Conservation (phyloP, 306 rosid genomes). For the Mimosa pudica region DNA sequence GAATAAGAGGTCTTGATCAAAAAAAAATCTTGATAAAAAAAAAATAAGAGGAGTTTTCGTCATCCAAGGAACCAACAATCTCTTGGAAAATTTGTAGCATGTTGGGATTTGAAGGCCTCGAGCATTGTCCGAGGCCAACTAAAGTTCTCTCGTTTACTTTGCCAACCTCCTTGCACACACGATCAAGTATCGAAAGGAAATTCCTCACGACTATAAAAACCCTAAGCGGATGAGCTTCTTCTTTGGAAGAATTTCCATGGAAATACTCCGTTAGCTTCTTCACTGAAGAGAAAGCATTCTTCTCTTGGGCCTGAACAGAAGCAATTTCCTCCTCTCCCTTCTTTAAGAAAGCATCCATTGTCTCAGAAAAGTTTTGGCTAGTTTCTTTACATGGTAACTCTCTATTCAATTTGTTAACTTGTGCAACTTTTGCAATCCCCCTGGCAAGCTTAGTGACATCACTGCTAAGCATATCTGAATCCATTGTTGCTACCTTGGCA, state of each 20-base stretch:
- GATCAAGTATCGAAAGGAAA: constrained; percentile 72
- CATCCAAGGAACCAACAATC: constrained; percentile 56
- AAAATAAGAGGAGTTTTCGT: constrained; percentile 42
- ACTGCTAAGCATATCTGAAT: constrained; percentile 63
- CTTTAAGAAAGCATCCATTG: constrained; percentile 66
- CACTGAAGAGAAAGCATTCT: constrained; percentile 54
- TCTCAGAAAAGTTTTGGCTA: constrained; percentile 55
- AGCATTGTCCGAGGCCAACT: constrained; percentile 62
- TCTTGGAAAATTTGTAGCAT: constrained; percentile 51
- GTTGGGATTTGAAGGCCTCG: constrained; percentile 40
- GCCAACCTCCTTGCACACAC: constrained; percentile 86
- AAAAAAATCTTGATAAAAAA: too few species aligned
- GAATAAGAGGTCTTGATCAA: constrained; percentile 9
- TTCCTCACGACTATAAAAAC: constrained; percentile 81
- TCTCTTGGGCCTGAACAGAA: constrained; percentile 61
- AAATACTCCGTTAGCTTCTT: constrained; percentile 85
- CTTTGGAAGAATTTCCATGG: constrained; percentile 83
- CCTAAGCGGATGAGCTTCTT: constrained; percentile 87
- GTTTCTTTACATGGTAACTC: constrained; percentile 52
- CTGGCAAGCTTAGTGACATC: constrained; percentile 71
- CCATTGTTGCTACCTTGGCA: constrained; percentile 78
- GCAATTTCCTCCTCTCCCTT: constrained; percentile 70
- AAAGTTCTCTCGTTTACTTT: constrained; percentile 72
- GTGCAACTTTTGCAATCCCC: constrained; percentile 61
- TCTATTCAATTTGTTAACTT: constrained; percentile 62